Conservation (phyloP, 257 asterid genomes). For the Henckelia pumila region DNA sequence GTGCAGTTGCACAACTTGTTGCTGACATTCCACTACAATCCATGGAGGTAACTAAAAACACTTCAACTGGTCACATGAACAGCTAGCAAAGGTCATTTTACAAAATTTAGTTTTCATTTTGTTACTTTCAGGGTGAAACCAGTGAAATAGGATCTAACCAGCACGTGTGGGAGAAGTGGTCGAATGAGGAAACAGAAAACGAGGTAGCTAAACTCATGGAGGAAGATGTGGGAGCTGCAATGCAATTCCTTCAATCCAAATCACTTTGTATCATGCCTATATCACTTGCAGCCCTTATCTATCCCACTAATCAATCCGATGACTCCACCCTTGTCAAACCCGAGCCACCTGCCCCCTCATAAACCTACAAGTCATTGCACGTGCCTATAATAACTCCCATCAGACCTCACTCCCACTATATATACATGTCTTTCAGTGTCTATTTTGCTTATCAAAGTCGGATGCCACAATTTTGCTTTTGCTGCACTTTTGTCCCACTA, state of each 20-base stretch:
- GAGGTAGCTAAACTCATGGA: conserved; percentile 88
- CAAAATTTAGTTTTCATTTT: conserved; percentile 7
- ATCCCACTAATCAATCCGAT: conserved; percentile 51
- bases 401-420: conserved; percentile 25
- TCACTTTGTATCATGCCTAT: conserved; percentile 92
- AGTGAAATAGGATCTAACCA: conserved; percentile 51
- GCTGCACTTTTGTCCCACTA: conserved; percentile 26
- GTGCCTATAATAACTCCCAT: conserved; percentile 44
- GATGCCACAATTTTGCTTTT: conserved; percentile 37
- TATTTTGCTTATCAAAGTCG: conserved; percentile 29
- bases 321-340: conserved; percentile 54
- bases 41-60: conserved; percentile 52
- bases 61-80: not conserved
- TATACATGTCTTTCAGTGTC: conserved; percentile 20
- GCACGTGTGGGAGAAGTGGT: conserved; percentile 86
- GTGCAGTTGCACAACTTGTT: conserved; percentile 88
- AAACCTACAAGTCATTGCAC: conserved; percentile 29
- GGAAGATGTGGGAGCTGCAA: conserved; percentile 79
- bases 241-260: conserved; percentile 83
- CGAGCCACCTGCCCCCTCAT: conserved; percentile 61
- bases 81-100: not conserved
- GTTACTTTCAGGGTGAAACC: conserved; percentile 40
- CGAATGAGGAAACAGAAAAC: conserved; percentile 69
- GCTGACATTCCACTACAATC: conserved; percentile 73
- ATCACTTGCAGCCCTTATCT: conserved; percentile 81